These are phyloP conservation scores for Astrothelium subdiscretum DNA, from an alignment of 495 filamentous ascomycete genomes.

Conservation along the genomic window DNA sequence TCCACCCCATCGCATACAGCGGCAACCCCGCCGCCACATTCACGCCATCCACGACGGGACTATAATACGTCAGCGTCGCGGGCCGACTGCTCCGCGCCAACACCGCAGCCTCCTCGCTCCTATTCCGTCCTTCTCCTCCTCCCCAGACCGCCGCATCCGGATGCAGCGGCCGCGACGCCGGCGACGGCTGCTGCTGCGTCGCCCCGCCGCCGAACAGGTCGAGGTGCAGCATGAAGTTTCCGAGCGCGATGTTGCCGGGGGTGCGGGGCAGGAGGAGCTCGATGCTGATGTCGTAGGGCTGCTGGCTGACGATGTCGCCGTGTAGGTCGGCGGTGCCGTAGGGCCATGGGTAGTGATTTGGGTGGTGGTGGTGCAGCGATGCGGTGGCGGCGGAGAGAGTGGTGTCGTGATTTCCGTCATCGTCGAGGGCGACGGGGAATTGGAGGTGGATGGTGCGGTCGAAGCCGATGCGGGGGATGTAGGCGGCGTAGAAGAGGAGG, in stretches of 20 bases:
- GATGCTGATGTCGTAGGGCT: slow-evolving; percentile 53
- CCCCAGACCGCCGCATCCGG: neutral
- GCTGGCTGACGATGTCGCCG: slow-evolving; percentile 36
- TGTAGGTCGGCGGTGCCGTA: slow-evolving; percentile 39
- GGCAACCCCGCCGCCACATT: slow-evolving; percentile 43
- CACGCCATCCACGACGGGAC: slow-evolving; percentile 43
- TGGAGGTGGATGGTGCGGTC: slow-evolving; percentile 64
- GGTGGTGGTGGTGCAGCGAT: slow-evolving; percentile 3
- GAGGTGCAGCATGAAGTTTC: slow-evolving; percentile 94
- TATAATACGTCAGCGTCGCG: slow-evolving; percentile 55
- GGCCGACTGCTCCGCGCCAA: slow-evolving; percentile 44
- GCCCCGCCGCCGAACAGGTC: slow-evolving; percentile 37
- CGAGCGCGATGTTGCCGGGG: slow-evolving; percentile 45
- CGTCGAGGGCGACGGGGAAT: slow-evolving; percentile 45
- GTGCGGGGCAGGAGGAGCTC: slow-evolving; percentile 49
- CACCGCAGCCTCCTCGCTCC: slow-evolving; percentile 14
- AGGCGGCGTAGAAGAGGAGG: slow-evolving; percentile 65
- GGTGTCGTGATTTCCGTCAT: neutral
- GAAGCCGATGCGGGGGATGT: slow-evolving; percentile 60
- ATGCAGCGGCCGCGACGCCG: neutral
- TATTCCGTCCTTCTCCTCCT: too few relatives aligned
- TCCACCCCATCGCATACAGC: slow-evolving; percentile 47
- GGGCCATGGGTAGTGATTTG: slow-evolving; percentile 33
- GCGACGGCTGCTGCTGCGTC: slow-evolving; percentile 14
- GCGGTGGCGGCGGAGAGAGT: neutral